Percentiles rank a stretch among this genome's conserved stretches.
These are phyloP conservation scores for Plantago elongata DNA, from an alignment of 257 asterid species.

Conservation along the genomic window DNA sequence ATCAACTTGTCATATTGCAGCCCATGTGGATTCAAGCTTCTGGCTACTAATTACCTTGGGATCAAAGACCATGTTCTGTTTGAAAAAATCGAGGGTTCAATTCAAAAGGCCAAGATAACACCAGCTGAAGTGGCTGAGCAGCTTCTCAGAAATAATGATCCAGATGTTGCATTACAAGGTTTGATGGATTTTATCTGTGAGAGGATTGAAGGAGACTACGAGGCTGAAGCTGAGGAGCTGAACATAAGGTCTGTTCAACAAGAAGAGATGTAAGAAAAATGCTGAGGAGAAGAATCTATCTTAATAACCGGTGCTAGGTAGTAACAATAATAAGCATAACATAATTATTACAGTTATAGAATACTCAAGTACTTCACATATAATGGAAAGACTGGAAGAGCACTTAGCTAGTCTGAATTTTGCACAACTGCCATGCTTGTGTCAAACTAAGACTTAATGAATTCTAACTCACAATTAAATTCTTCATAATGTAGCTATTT, in stretches of 20 bases:
- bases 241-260: constrained; percentile 11
- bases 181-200: constrained; percentile 36
- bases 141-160: constrained; percentile 47
- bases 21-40: constrained; percentile 45
- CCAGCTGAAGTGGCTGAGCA: constrained; percentile 83
- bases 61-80: constrained; percentile 36
- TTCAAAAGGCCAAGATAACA: constrained; percentile 33
- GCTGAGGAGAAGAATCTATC: no score
- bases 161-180: constrained; percentile 38
- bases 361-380: no score
- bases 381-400: no score
- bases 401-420: no score
- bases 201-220: constrained; percentile 29
- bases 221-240: constrained; percentile 16
- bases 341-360: no score
- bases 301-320: no score
- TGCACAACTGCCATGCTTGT: no score
- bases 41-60: constrained; percentile 52
- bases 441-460: no score
- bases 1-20: constrained; percentile 63
- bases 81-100: constrained; percentile 39
- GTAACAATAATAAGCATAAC: no score
- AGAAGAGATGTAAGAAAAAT: no score
- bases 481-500: no score
- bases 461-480: no score